A percentile compares a stretch with the other conserved stretches of the same genome.
Conservation (phyloP, 2,329 filamentous ascomycete genomes). For the Plectosphaerella cucumerina region DNA sequence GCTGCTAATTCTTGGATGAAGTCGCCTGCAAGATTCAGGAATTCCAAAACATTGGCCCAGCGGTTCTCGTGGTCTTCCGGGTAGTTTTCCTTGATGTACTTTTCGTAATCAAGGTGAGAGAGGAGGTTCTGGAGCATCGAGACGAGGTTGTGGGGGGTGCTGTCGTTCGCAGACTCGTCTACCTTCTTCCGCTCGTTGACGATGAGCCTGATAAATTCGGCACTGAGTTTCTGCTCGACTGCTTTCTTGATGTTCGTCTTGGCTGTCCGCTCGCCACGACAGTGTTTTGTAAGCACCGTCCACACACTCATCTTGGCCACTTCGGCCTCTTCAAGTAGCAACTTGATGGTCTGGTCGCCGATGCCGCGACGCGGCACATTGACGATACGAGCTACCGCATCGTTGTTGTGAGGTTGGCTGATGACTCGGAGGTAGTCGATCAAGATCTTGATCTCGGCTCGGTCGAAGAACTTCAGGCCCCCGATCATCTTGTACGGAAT, state of each 20-base stretch:
- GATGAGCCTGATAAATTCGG: conserved; percentile 40
- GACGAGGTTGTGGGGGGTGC: conserved; percentile 33
- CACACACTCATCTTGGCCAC: conserved; percentile 66
- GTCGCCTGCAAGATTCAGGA: conserved; percentile 75
- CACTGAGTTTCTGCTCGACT: conserved; percentile 49
- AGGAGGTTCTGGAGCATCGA: conserved; percentile 50
- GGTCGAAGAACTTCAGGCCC: conserved; percentile 87
- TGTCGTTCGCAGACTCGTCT: conserved; percentile 20
- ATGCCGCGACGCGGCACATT: conserved; percentile 80
- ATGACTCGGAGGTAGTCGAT: conserved; percentile 86
- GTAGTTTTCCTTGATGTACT: conserved; percentile 69
- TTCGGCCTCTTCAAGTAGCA: conserved; percentile 73
- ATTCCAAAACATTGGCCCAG: conserved; percentile 86
- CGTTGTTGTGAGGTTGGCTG: conserved; percentile 80
- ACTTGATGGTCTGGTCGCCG: conserved; percentile 73
- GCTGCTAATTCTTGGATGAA: conserved; percentile 45
- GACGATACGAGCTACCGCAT: conserved; percentile 77
- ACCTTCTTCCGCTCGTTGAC: conserved; percentile 25
- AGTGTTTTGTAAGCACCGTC: conserved; percentile 60
- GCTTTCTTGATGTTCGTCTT: conserved; percentile 45
- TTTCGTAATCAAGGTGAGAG: conserved; percentile 65
- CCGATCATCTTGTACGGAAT: conserved; percentile 91
- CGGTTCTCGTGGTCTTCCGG: conserved; percentile 71
- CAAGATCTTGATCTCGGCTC: conserved; percentile 80
- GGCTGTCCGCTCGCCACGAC: conserved; percentile 41